These are phyloP conservation scores for Solanum arcanum DNA, from an alignment of 257 asterid species.

Conservation along the genomic window DNA sequence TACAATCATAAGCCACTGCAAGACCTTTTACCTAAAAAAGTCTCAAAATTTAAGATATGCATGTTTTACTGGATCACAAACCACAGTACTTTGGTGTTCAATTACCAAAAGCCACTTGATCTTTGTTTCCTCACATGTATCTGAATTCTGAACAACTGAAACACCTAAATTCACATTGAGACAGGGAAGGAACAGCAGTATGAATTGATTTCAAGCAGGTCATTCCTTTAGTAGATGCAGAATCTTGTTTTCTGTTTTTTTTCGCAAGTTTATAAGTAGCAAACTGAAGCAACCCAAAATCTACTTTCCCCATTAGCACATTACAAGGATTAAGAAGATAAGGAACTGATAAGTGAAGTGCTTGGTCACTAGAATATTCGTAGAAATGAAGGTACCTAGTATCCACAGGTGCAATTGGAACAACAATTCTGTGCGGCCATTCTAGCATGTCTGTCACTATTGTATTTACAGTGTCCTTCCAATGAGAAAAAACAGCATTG, in stretches of 20 bases:
- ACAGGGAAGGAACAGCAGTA: background rate
- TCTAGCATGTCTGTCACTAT: conserved; percentile 85
- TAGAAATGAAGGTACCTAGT: conserved; percentile 39
- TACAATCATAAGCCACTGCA: background rate
- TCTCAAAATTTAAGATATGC: background rate
- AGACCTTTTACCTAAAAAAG: background rate
- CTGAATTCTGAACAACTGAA: background rate
- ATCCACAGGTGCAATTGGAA: conserved; percentile 89
- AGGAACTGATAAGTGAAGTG: background rate
- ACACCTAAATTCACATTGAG: background rate
- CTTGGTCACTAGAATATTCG: background rate
- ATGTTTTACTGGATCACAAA: background rate
- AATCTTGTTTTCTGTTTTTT: background rate
- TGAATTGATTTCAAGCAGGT: background rate
- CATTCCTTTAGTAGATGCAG: background rate
- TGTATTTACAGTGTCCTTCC: conserved; percentile 78
- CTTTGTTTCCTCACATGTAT: background rate
- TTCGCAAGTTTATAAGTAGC: background rate
- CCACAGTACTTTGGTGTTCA: background rate
- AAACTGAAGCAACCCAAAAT: background rate
- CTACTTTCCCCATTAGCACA: background rate
- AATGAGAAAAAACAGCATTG: conserved; percentile 2
- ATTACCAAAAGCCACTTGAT: background rate
- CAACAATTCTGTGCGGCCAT: conserved; percentile 99
- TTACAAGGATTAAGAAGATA: background rate